A percentile compares a stretch with the other conserved stretches of the same genome.
Conservation (phyloP, 768 basidiomycete species). For the Tylopilus sp. region DNA sequence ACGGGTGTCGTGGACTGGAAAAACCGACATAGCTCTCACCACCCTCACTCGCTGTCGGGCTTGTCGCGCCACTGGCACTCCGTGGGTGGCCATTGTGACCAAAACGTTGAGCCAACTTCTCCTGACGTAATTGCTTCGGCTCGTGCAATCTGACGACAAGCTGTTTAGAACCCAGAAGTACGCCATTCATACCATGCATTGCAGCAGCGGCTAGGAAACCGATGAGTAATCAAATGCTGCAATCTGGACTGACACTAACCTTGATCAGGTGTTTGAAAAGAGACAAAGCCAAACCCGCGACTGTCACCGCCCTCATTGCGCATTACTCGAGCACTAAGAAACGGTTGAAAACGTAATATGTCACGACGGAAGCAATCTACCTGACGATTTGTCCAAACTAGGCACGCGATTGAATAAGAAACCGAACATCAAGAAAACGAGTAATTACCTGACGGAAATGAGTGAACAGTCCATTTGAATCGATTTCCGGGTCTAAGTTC, state of each 20-base stretch:
- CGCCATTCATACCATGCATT: constrained; percentile 79
- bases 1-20: constrained; percentile 64
- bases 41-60: constrained; percentile 77
- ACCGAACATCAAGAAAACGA: constrained; percentile 1
- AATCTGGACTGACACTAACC: constrained; percentile 39
- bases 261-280: constrained; percentile 79
- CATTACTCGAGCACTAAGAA: constrained; percentile 85
- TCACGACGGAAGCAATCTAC: constrained; percentile 35
- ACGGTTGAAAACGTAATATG: not conserved
- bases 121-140: constrained; percentile 87
- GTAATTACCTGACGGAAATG: constrained; percentile 70
- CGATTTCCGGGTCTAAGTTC: constrained; percentile 83
- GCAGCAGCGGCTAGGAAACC: constrained; percentile 58
- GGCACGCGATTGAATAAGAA: constrained; percentile 15
- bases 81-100: constrained; percentile 77
- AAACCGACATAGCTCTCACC: constrained; percentile 75
- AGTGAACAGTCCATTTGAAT: constrained; percentile 79
- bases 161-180: constrained; percentile 65
- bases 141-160: constrained; percentile 87
- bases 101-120: constrained; percentile 83
- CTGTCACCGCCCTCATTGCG: constrained; percentile 77
- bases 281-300: constrained; percentile 90
- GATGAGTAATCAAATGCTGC: not conserved
- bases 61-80: constrained; percentile 78
- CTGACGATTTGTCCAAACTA: constrained; percentile 90